Conservation (phyloP, 2,329 filamentous ascomycete species). For the Westerdykella sp. region DNA sequence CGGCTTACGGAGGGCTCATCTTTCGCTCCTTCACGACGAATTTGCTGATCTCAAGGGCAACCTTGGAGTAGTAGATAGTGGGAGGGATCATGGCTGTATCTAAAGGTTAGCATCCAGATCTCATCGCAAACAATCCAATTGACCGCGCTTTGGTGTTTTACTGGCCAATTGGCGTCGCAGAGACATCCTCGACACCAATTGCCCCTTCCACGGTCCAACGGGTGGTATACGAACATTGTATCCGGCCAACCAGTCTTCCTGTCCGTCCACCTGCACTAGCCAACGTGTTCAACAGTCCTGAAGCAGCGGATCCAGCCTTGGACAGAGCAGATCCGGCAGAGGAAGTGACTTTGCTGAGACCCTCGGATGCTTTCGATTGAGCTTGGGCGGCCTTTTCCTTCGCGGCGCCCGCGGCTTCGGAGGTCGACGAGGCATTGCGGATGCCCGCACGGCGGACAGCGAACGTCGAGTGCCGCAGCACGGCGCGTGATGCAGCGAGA, state of each 20-base stretch:
- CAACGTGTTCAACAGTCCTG: conserved; percentile 53
- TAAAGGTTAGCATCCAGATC: conserved; percentile 10
- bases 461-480: conserved; percentile 42
- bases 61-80: conserved; percentile 85
- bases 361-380: conserved; percentile 66
- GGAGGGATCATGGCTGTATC: conserved; percentile 71
- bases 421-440: conserved; percentile 46
- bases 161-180: too few relatives aligned
- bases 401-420: conserved; percentile 42
- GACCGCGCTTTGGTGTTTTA: background rate
- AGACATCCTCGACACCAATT: conserved; percentile 5
- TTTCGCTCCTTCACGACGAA: conserved; percentile 80
- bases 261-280: conserved; percentile 77
- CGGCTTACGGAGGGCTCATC: conserved; percentile 88
- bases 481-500: conserved; percentile 42
- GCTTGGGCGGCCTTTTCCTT: conserved; percentile 41
- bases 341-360: conserved; percentile 73
- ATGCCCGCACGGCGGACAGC: conserved; percentile 39
- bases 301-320: conserved; percentile 57
- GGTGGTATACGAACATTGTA: conserved; percentile 67
- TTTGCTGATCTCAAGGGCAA: conserved; percentile 80
- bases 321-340: conserved; percentile 72
- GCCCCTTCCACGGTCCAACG: conserved; percentile 1
- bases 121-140: background rate
- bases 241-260: conserved; percentile 67